A percentile compares a stretch with the other conserved stretches of the same genome.
These are phyloP conservation scores for Fusarium sp. DNA, from an alignment of 2,329 filamentous ascomycete genomes.

Conservation along the genomic window DNA sequence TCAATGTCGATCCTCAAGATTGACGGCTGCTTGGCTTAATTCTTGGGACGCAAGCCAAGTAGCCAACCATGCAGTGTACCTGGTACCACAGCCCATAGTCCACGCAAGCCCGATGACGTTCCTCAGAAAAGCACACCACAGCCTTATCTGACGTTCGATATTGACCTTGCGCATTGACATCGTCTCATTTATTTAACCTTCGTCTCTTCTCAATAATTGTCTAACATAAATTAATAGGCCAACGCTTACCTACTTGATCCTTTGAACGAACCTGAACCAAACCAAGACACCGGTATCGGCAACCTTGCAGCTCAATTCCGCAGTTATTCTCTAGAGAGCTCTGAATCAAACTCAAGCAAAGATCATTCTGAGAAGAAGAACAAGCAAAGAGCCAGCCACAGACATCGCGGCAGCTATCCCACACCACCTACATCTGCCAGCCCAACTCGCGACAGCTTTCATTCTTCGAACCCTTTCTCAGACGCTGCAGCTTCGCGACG, in stretches of 20 bases:
- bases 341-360: constrained; percentile 23
- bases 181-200: not conserved
- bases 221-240: constrained; percentile 60
- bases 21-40: constrained; percentile 21
- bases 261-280: constrained; percentile 74
- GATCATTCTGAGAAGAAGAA: constrained; percentile 3
- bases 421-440: constrained; percentile 67
- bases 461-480: constrained; percentile 58
- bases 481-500: constrained; percentile 33
- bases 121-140: constrained; percentile 12
- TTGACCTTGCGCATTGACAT: constrained; percentile 6
- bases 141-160: not conserved
- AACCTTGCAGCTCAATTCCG: constrained; percentile 39
- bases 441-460: constrained; percentile 60
- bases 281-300: constrained; percentile 68
- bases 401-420: constrained; percentile 47
- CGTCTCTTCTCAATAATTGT: not conserved
- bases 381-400: constrained; percentile 15
- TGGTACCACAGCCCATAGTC: constrained; percentile 26
- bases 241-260: constrained; percentile 76
- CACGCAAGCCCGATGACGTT: constrained; percentile 45
- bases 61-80: constrained; percentile 9
- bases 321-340: constrained; percentile 32
- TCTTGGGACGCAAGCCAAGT: constrained; percentile 38
- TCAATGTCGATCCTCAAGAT: constrained; percentile 38